Conservation (phyloP, 2,329 filamentous ascomycete genomes). For the Elsinoe australis region DNA sequence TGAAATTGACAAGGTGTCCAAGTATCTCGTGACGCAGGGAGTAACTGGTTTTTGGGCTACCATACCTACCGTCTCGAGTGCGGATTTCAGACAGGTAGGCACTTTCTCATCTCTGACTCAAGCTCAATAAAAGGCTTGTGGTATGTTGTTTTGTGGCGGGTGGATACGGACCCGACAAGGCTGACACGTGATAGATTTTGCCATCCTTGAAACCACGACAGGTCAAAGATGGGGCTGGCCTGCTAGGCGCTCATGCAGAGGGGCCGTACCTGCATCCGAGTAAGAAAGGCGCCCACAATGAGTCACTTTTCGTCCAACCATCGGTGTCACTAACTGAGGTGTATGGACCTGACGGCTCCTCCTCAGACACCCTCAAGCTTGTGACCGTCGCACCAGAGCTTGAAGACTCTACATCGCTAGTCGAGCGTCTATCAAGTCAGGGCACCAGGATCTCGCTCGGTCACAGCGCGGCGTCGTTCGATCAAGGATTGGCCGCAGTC, state of each 20-base stretch:
- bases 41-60: constrained; percentile 50
- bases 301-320: constrained; percentile 36
- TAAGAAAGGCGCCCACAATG: constrained; percentile 49
- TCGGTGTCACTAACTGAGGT: constrained; percentile 31
- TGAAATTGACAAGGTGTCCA: constrained; percentile 41
- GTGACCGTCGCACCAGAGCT: constrained; percentile 49
- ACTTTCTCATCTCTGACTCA: background rate
- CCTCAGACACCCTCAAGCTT: constrained; percentile 39
- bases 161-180: background rate
- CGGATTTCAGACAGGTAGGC: constrained; percentile 41
- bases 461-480: constrained; percentile 44
- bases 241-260: constrained; percentile 51
- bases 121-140: no score
- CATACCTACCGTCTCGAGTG: constrained; percentile 43
- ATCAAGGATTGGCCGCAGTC: constrained; percentile 40
- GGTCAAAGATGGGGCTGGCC: constrained; percentile 39
- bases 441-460: constrained; percentile 43
- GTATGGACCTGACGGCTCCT: constrained; percentile 40
- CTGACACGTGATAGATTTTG: constrained; percentile 35
- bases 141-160: no score
- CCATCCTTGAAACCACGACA: constrained; percentile 40
- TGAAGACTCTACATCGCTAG: constrained; percentile 34
- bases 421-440: constrained; percentile 36
- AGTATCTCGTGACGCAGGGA: constrained; percentile 44
- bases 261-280: constrained; percentile 47